Evolutionary conservation across 2,329 filamentous ascomycete species (phyloP).

Genomic region (Fusarium coffeatum): DNA sequence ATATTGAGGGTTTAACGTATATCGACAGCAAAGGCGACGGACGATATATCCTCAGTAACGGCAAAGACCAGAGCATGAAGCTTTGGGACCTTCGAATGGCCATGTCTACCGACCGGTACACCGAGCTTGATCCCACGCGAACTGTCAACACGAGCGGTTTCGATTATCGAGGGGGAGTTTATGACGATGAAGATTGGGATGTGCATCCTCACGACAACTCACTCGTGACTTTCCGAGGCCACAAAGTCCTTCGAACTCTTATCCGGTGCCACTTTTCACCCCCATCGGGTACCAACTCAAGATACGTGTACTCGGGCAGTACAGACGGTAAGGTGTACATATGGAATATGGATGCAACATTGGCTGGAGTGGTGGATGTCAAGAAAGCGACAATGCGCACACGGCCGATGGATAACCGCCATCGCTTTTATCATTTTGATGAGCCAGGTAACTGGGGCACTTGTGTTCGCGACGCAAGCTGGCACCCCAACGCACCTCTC

Average conservation of each 20-base stretch:
- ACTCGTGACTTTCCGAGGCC: slow-evolving; percentile 91
- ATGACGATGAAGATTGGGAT: slow-evolving; percentile 71
- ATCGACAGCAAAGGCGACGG: slow-evolving; percentile 78
- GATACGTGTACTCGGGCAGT: slow-evolving; percentile 94
- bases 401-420: slow-evolving; percentile 65
- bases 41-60: slow-evolving; percentile 90
- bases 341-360: slow-evolving; percentile 92
- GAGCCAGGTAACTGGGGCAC: slow-evolving; percentile 74
- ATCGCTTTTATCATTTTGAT: slow-evolving; percentile 68
- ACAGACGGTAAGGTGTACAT: slow-evolving; percentile 90
- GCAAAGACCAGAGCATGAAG: slow-evolving; percentile 97
- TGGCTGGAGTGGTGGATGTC: slow-evolving; percentile 83
- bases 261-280: slow-evolving; percentile 97
- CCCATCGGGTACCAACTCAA: slow-evolving; percentile 82
- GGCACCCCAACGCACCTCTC: slow-evolving; percentile 87
- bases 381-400: slow-evolving; percentile 73
- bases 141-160: slow-evolving; percentile 69
- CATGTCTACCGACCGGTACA: slow-evolving; percentile 76
- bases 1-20: slow-evolving; percentile 75
- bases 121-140: slow-evolving; percentile 65
- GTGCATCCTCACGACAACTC: slow-evolving; percentile 84
- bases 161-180: slow-evolving; percentile 78
- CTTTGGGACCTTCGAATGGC: slow-evolving; percentile 95
- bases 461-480: slow-evolving; percentile 87
- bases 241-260: slow-evolving; percentile 87